Base-by-base conservation (phyloP, 2,329 filamentous ascomycete species). In the Diplodia seriata region DNA sequence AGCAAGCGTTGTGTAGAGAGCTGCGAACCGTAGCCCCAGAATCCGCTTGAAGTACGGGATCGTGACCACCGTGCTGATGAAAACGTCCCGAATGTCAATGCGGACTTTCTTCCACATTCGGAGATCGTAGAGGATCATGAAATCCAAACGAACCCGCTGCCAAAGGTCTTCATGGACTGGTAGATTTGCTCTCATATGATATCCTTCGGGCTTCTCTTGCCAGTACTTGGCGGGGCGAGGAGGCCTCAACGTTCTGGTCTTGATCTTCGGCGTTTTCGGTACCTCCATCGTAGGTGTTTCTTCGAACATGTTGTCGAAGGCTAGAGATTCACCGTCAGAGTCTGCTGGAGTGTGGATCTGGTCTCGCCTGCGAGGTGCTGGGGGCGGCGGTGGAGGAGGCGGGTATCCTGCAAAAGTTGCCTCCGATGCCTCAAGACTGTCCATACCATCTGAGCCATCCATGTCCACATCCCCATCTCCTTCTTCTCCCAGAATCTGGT, bases 1-100 rank as follows among this genome's bases (percentile, higher is more conserved):
- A 5, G 95, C 94, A 57, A 99, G 82, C 2, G 91, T 92, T 1
- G 95, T 98, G 80, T 99, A 99, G 3, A 99, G 85, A 0, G 93
- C 94, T 65, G 96, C 93, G 77, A 99, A 96, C n/a, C 95, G 89
- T 53, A 99, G 83, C 1, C 94, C 94, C 67, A 99, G 84, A 11
- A 99, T 89, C 23, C 94, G 90, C 81, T 99, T 99, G 85, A 99
- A 99, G 76, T 97, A 88, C 4, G 95, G 94, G 66, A 99, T 93
- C 6, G 92, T 93, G 57, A 99, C 94, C 5, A 99, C 93, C 0
- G 95, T 99, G 59, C 92, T 95, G 73, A 99, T 97, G 79, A 97
- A 98, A 1, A 99, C 86, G 70, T 97, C 91, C 38, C 95, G 90
- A 68, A 99, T 85, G 76, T 97, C 92, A 61, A 94, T 93, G 68